Percentiles rank a stretch among this genome's conserved stretches.
phyloP scores from a whole-genome alignment of 768 basidiomycete species.

The Kwoniella sp. region DNA sequence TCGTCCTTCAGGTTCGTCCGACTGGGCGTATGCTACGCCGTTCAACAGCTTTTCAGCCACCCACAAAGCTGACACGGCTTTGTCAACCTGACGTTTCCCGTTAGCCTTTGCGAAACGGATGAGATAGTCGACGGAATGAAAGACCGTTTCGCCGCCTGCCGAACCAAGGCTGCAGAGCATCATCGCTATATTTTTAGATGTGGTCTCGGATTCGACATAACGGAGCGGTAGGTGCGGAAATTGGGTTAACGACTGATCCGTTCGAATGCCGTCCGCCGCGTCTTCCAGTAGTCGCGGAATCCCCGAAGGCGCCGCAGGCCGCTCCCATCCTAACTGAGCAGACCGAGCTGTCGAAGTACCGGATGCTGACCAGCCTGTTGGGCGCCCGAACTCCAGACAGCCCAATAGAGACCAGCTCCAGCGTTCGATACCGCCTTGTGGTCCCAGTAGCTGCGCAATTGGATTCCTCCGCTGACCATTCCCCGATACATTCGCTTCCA shows the following conservation, averaged over 20 bases:
- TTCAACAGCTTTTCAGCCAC: constrained; percentile 75
- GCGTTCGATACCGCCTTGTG: constrained; percentile 79
- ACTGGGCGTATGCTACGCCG: constrained; percentile 62
- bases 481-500: background rate
- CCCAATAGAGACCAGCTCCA: constrained; percentile 88
- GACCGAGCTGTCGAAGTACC: constrained; percentile 24
- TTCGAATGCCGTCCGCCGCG: background rate
- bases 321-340: constrained; percentile 41
- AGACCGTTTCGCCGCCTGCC: constrained; percentile 68
- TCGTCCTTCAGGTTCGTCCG: constrained; percentile 33
- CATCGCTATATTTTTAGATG: constrained; percentile 62
- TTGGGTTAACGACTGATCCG: background rate
- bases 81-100: constrained; percentile 61
- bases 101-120: constrained; percentile 65
- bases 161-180: constrained; percentile 76
- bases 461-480: constrained; percentile 24
- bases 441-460: constrained; percentile 67
- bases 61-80: constrained; percentile 68
- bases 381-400: constrained; percentile 75
- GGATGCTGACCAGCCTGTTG: constrained; percentile 34
- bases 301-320: constrained; percentile 2
- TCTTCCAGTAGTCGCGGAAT: constrained; percentile 3
- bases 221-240: constrained; percentile 49
- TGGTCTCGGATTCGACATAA: constrained; percentile 38
- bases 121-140: constrained; percentile 79